These are phyloP conservation scores for Meyerozyma guilliermondii DNA, from an alignment of 1,139 yeast species.

Conservation along the genomic window DNA sequence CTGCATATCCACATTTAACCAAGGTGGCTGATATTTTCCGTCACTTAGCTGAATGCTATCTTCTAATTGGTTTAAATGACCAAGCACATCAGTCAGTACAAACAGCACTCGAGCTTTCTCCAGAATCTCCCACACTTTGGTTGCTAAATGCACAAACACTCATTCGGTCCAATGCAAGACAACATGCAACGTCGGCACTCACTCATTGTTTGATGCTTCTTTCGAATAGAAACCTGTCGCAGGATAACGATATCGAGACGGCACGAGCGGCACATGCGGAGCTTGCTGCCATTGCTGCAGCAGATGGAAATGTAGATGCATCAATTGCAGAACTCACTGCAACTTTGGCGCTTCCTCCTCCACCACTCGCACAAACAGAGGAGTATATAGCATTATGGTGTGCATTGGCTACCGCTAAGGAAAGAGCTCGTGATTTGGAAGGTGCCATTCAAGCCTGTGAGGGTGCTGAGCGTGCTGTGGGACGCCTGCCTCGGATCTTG, in stretches of 20 bases:
- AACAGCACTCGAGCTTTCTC: constrained; percentile 39
- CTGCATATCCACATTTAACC: constrained; percentile 25
- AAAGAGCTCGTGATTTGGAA: constrained; percentile 41
- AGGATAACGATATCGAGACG: constrained; percentile 29
- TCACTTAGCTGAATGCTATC: constrained; percentile 47
- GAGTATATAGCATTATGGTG: constrained; percentile 49
- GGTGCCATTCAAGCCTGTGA: constrained; percentile 48
- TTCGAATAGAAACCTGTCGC: constrained; percentile 25
- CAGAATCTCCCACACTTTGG: constrained; percentile 42
- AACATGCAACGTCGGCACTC: constrained; percentile 43
- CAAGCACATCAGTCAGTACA: constrained; percentile 48
- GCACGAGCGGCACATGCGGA: constrained; percentile 51
- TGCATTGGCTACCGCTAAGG: constrained; percentile 46
- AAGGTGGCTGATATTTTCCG: constrained; percentile 35
- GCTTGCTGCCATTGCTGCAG: constrained; percentile 47
- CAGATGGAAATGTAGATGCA: constrained; percentile 44
- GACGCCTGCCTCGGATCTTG: constrained; percentile 39
- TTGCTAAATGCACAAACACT: constrained; percentile 43
- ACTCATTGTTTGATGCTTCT: constrained; percentile 39
- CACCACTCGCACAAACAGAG: constrained; percentile 39
- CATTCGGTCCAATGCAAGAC: constrained; percentile 35
- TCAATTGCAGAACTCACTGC: constrained; percentile 45
- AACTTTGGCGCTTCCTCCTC: constrained; percentile 46
- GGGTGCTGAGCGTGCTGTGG: constrained; percentile 40
- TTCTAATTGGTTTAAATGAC: constrained; percentile 41